A percentile compares a stretch with the other conserved stretches of the same genome.
These are phyloP conservation scores for Xylariaceae sp. DNA, from an alignment of 2,329 filamentous ascomycete genomes.

Conservation along the genomic window DNA sequence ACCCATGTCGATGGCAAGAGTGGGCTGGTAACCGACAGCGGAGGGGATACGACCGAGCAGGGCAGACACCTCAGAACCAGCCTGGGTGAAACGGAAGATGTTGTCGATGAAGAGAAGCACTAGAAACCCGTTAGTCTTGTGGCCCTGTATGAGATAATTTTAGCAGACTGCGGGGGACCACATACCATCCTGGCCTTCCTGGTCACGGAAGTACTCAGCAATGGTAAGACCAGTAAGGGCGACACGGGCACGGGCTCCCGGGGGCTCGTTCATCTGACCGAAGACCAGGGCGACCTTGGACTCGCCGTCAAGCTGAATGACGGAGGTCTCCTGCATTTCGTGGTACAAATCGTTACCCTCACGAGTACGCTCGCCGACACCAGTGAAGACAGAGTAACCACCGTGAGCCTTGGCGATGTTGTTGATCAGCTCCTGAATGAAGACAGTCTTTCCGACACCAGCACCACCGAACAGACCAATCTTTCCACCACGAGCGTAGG, in stretches of 20 bases:
- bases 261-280: conserved; percentile 99
- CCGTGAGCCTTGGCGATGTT: conserved; percentile 99
- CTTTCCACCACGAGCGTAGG: conserved; percentile 99
- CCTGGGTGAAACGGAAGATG: conserved; percentile 99
- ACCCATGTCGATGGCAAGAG: conserved; percentile 98
- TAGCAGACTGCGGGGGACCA: conserved; percentile 4
- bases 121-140: conserved; percentile 28
- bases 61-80: conserved; percentile 99
- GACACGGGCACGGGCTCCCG: conserved; percentile 98
- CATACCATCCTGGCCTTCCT: conserved; percentile 79
- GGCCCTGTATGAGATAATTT: background rate
- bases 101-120: conserved; percentile 99
- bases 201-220: conserved; percentile 75
- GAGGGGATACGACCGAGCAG: conserved; percentile 99
- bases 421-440: conserved; percentile 99
- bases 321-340: conserved; percentile 99
- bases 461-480: conserved; percentile 99
- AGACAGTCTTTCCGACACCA: conserved; percentile 99
- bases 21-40: conserved; percentile 99
- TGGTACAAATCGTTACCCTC: conserved; percentile 99
- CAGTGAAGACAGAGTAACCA: conserved; percentile 99
- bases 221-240: conserved; percentile 79
- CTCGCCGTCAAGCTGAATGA: conserved; percentile 98
- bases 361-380: conserved; percentile 99
- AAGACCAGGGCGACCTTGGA: conserved; percentile 99